phyloP scores from a whole-genome alignment of 1,284 basidiomycete genomes.

The Anthracocystis panici-leucophaei region DNA sequence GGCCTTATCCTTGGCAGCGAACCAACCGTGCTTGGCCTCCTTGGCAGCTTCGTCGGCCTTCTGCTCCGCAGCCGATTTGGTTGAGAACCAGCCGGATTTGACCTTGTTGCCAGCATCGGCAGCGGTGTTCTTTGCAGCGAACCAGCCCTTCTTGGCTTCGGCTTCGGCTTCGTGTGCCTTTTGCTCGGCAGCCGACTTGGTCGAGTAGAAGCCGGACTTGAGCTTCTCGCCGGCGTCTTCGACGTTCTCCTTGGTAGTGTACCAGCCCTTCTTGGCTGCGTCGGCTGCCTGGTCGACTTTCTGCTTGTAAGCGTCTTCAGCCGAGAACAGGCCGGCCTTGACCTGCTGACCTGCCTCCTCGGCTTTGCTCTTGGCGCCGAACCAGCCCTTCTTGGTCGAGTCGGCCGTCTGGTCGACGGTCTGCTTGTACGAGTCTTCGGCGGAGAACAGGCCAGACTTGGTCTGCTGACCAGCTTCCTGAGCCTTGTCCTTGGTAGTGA shows the following conservation, averaged over 20 bases:
- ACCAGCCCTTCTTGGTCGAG: slow-evolving; percentile 35
- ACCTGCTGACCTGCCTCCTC: slow-evolving; percentile 29
- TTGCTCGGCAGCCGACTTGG: slow-evolving; percentile 21
- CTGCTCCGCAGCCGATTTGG: slow-evolving; percentile 29
- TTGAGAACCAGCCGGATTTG: slow-evolving; percentile 23
- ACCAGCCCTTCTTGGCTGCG: slow-evolving; percentile 18
- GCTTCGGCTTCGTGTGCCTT: slow-evolving; percentile 26
- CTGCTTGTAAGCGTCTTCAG: slow-evolving; percentile 29
- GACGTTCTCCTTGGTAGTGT: slow-evolving; percentile 28
- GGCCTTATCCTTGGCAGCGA: slow-evolving; percentile 37
- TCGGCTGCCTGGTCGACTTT: slow-evolving; percentile 25
- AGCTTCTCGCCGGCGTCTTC: slow-evolving; percentile 14
- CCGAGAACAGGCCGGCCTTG: slow-evolving; percentile 21
- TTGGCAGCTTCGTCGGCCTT: slow-evolving; percentile 33
- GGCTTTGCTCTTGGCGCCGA: slow-evolving; percentile 38
- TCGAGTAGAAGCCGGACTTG: slow-evolving; percentile 22
- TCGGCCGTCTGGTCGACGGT: slow-evolving; percentile 19
- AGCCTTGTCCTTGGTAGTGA: slow-evolving; percentile 32
- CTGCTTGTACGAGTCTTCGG: slow-evolving; percentile 35
- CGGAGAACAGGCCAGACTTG: slow-evolving; percentile 22
- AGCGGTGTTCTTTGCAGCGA: slow-evolving; percentile 37
- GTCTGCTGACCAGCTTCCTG: slow-evolving; percentile 20
- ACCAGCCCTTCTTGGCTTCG: slow-evolving; percentile 22
- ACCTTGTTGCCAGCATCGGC: slow-evolving; percentile 30
- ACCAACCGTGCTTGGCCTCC: slow-evolving; percentile 32